Conservation (phyloP, 306 rosid genomes). For the Lupinus albus region DNA sequence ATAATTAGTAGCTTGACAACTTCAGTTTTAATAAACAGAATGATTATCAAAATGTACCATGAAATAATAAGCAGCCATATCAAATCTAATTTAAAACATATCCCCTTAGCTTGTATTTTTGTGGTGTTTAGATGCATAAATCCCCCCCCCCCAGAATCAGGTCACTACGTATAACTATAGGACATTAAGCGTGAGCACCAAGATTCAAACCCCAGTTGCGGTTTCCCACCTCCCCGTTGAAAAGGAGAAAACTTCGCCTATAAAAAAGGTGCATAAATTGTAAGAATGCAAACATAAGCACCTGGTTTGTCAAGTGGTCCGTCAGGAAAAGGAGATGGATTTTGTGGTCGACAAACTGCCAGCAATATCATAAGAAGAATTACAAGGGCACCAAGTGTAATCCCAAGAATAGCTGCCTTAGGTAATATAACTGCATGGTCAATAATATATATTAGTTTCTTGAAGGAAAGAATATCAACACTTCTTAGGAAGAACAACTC, state of each 20-base stretch:
- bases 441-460: slow-evolving; percentile 9
- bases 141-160: too few species aligned
- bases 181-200: too few species aligned
- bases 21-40: slow-evolving; percentile 6
- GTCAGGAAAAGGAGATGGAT: slow-evolving; percentile 70
- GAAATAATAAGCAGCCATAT: background rate
- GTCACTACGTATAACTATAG: too few species aligned
- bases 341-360: slow-evolving; percentile 82
- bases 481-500: background rate
- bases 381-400: slow-evolving; percentile 91
- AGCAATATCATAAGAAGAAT: slow-evolving; percentile 89
- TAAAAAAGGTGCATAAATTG: background rate
- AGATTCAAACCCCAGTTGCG: too few species aligned
- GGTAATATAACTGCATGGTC: slow-evolving; percentile 66
- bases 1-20: slow-evolving; percentile 31
- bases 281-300: slow-evolving; percentile 26
- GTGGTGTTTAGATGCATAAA: background rate
- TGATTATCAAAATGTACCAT: background rate
- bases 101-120: background rate
- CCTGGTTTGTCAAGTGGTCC: slow-evolving; percentile 94
- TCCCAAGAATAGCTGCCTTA: slow-evolving; percentile 92
- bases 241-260: too few species aligned
- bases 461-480: background rate
- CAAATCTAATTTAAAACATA: background rate
- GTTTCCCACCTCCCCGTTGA: too few species aligned